These are phyloP conservation scores for Misopates orontium DNA, from an alignment of 257 asterid genomes.

Conservation along the genomic window DNA sequence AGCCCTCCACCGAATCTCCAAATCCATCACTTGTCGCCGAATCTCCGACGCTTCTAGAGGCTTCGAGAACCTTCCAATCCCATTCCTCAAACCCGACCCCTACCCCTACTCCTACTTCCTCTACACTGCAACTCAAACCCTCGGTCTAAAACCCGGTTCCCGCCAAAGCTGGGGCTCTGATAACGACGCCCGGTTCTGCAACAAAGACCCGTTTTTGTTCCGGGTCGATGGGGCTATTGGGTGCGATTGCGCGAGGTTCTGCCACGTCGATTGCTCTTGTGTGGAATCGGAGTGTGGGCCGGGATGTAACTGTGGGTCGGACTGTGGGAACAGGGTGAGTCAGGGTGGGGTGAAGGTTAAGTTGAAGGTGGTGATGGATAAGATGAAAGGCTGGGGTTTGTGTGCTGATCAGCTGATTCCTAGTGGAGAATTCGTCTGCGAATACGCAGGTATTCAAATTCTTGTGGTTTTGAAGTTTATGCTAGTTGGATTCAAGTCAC, in stretches of 20 bases:
- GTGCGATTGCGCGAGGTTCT: slow-evolving; percentile 47
- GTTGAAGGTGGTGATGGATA: slow-evolving; percentile 62
- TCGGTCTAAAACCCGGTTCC: slow-evolving; percentile 25
- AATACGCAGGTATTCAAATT: slow-evolving; percentile 61
- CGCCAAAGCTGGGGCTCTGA: slow-evolving; percentile 68
- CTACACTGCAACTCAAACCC: slow-evolving; percentile 60
- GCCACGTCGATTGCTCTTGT: slow-evolving; percentile 54
- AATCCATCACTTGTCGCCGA: slow-evolving; percentile 48
- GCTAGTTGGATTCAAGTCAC: too few relatives aligned
- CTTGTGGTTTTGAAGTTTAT: too few relatives aligned
- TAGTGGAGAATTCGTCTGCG: slow-evolving; percentile 68
- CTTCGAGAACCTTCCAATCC: slow-evolving; percentile 62
- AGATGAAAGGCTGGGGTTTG: slow-evolving; percentile 76
- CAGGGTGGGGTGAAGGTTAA: slow-evolving; percentile 56
- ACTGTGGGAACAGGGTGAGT: slow-evolving; percentile 61
- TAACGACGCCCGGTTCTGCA: slow-evolving; percentile 17
- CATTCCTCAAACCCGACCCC: slow-evolving; percentile 54
- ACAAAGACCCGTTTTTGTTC: slow-evolving; percentile 55
- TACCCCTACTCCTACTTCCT: slow-evolving; percentile 62
- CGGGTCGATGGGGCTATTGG: slow-evolving; percentile 64
- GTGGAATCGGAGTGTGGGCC: slow-evolving; percentile 73
- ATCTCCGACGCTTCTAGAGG: slow-evolving; percentile 65
- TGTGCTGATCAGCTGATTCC: slow-evolving; percentile 62
- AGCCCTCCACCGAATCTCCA: slow-evolving; percentile 44
- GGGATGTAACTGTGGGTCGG: slow-evolving; percentile 56